Evolutionary conservation across 2,329 filamentous ascomycete genomes (phyloP).

Genomic region (Ceratocystis alfenasii): DNA sequence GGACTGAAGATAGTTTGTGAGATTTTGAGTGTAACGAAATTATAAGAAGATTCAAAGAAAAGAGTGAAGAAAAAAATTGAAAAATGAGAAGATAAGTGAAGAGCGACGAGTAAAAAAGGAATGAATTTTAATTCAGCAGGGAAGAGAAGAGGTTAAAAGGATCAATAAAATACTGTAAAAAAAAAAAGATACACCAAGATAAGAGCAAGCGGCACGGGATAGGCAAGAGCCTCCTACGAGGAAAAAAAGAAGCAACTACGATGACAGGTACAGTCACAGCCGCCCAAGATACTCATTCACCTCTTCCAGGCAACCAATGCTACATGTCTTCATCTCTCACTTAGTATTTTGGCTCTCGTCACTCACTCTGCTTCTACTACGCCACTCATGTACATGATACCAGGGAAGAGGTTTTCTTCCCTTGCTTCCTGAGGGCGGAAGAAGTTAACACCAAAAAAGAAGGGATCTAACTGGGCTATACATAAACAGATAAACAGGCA

Average conservation of each 20-base stretch:
- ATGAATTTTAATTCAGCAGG: conserved; percentile 14
- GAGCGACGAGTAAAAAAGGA: conserved; percentile 25
- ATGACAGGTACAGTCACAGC: not conserved
- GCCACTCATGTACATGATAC: no score
- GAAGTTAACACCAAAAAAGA: no score
- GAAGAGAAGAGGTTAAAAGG: conserved; percentile 7
- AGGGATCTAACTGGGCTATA: no score
- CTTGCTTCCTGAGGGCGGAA: no score
- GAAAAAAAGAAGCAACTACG: not conserved
- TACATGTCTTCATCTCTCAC: no score
- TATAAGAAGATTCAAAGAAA: not conserved
- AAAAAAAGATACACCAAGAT: conserved; percentile 23
- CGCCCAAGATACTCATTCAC: no score
- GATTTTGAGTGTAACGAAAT: conserved; percentile 9
- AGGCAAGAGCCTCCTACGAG: not conserved
- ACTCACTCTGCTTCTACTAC: no score
- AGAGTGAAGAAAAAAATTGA: conserved; percentile 23
- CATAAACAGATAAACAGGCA: no score
- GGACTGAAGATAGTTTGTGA: conserved; percentile 7
- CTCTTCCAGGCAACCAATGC: no score
- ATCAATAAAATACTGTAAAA: conserved; percentile 6
- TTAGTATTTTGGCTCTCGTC: no score
- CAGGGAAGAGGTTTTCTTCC: no score
- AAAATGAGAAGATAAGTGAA: conserved; percentile 16
- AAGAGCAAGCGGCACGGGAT: not conserved